Evolutionary conservation across 1,284 basidiomycete genomes (phyloP).

Genomic region (Cerioporus squamosus): DNA sequence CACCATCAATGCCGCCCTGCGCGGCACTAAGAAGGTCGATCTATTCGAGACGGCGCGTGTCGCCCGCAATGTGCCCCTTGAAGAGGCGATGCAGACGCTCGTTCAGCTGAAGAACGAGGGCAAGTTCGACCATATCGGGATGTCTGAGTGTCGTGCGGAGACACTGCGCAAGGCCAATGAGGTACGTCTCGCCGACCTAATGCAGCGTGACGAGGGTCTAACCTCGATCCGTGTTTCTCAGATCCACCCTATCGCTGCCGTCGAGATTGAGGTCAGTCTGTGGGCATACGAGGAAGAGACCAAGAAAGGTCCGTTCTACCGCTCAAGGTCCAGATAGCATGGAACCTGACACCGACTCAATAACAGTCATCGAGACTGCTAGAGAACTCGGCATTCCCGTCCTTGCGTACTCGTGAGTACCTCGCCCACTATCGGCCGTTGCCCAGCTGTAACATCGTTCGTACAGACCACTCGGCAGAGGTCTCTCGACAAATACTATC

Average conservation of each 20-base stretch:
- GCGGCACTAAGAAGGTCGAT: conserved; percentile 47
- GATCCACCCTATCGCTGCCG: conserved; percentile 48
- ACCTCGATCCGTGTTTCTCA: neutral
- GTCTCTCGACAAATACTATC: conserved; percentile 57
- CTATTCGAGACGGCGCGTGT: conserved; percentile 45
- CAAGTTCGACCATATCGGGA: conserved; percentile 45
- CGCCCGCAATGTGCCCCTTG: conserved; percentile 34
- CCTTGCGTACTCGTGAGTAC: conserved; percentile 51
- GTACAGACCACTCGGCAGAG: conserved; percentile 53
- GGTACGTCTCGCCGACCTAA: neutral
- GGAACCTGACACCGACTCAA: neutral
- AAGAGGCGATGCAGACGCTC: conserved; percentile 28
- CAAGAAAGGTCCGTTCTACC: conserved; percentile 37
- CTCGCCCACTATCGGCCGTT: neutral
- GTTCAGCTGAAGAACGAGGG: conserved; percentile 19
- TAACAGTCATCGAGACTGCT: conserved; percentile 39
- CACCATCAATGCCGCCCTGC: conserved; percentile 41
- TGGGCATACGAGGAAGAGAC: conserved; percentile 54
- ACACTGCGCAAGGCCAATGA: conserved; percentile 46
- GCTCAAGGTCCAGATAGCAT: too few species aligned
- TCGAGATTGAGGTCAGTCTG: conserved; percentile 59
- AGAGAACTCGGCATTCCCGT: conserved; percentile 54
- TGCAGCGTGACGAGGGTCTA: too few species aligned
- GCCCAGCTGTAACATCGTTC: neutral
- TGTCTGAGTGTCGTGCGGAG: conserved; percentile 51